phyloP scores from a whole-genome alignment of 805 yeast genomes.

The Myxozyma melibiosi region DNA sequence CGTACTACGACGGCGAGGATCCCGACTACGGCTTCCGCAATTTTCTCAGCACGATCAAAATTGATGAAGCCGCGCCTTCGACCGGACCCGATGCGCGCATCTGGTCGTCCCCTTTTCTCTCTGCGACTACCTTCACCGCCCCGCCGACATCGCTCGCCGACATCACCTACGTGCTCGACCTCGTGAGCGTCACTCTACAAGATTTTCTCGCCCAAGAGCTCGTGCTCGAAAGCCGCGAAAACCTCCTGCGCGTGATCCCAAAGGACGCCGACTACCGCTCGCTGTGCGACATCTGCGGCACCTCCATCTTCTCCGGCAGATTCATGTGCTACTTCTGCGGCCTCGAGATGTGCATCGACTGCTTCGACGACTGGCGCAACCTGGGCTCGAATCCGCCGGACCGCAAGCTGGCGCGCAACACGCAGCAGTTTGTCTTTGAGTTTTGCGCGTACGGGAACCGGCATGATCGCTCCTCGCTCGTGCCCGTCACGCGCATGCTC shows the following conservation, averaged over 20 bases:
- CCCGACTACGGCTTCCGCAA: conserved; percentile 27
- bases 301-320: conserved; percentile 26
- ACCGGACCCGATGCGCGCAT: not conserved
- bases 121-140: conserved; percentile 7
- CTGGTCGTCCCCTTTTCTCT: conserved; percentile 1
- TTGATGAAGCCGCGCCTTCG: not conserved
- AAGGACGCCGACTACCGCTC: conserved; percentile 29
- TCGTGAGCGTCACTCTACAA: conserved; percentile 8
- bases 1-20: conserved; percentile 17
- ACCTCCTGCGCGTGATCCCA: conserved; percentile 22
- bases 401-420: conserved; percentile 22
- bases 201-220: conserved; percentile 17
- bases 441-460: conserved; percentile 30
- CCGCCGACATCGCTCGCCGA: conserved; percentile 12
- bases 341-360: conserved; percentile 30
- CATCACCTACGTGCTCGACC: conserved; percentile 17
- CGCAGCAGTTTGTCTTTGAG: conserved; percentile 26
- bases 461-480: conserved; percentile 14
- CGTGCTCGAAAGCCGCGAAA: conserved; percentile 9
- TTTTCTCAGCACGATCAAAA: not conserved
- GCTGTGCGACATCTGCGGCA: conserved; percentile 31
- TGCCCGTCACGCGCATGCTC: conserved; percentile 23
- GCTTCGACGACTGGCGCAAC: conserved; percentile 25
- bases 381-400: conserved; percentile 14
- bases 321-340: conserved; percentile 33